A percentile compares a stretch with the other conserved stretches of the same genome.
These are phyloP conservation scores for Vinca minor DNA, from an alignment of 257 asterid genomes.

Conservation along the genomic window DNA sequence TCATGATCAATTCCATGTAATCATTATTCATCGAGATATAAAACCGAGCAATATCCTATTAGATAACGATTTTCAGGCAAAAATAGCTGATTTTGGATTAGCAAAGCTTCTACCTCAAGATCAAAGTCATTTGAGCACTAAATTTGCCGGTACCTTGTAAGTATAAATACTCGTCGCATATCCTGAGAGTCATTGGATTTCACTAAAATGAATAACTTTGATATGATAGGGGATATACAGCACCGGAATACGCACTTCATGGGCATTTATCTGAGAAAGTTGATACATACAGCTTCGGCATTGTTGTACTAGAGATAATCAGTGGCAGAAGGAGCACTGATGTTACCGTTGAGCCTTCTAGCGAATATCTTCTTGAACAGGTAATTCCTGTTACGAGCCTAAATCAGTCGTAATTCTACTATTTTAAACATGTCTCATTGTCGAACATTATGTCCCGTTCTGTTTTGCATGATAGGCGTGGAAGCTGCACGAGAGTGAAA, in stretches of 20 bases:
- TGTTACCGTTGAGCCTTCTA: constrained; percentile 35
- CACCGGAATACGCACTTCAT: constrained; percentile 76
- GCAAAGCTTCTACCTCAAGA: constrained; percentile 4
- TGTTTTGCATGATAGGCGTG: constrained; percentile 43
- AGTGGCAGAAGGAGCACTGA: constrained; percentile 63
- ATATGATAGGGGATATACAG: constrained; percentile 63
- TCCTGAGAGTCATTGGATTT: too few species aligned
- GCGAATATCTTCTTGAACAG: constrained; percentile 64
- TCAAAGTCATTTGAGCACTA: constrained; percentile 8
- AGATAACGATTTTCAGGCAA: constrained; percentile 5
- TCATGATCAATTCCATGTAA: constrained; percentile 17
- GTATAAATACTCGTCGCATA: too few species aligned
- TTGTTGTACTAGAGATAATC: constrained; percentile 57
- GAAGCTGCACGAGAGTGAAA: constrained; percentile 51
- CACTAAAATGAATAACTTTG: not conserved
- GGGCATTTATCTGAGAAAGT: constrained; percentile 84
- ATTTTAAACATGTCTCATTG: not conserved
- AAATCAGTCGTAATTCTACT: not conserved
- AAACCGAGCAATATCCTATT: constrained; percentile 11
- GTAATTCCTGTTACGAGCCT: constrained; percentile 12
- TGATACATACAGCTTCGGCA: constrained; percentile 73
- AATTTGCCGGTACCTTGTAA: constrained; percentile 3
- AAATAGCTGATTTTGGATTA: constrained; percentile 8
- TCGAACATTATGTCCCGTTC: not conserved
- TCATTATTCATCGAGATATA: constrained; percentile 15